Conservation (phyloP, 768 basidiomycete species). For the Termitomyces sp. region DNA sequence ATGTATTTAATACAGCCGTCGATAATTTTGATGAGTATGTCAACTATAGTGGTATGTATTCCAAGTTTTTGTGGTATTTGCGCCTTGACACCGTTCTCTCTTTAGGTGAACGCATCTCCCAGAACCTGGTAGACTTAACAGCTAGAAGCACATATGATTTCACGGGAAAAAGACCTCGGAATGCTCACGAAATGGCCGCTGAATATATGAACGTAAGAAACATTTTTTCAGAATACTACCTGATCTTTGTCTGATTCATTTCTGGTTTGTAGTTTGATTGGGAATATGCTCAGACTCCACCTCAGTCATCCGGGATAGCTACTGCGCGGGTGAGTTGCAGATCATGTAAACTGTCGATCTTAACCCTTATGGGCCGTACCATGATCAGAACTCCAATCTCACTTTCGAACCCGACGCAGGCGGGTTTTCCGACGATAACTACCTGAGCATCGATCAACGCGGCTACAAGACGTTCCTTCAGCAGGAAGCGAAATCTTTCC, state of each 20-base stretch:
- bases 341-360: too few relatives aligned
- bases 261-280: conserved; percentile 31
- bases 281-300: conserved; percentile 57
- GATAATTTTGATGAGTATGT: conserved; percentile 23
- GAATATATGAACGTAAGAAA: conserved; percentile 53
- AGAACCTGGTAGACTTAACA: conserved; percentile 9
- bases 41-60: conserved; percentile 35
- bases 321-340: conserved; percentile 34
- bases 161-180: conserved; percentile 21
- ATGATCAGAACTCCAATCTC: conserved; percentile 59
- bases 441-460: conserved; percentile 54
- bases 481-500: conserved; percentile 51
- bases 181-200: conserved; percentile 42
- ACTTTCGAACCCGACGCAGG: conserved; percentile 47
- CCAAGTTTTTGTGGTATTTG: background rate
- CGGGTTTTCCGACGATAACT: conserved; percentile 47
- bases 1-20: conserved; percentile 34
- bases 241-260: too few relatives aligned
- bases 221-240: too few relatives aligned
- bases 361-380: too few relatives aligned
- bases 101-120: conserved; percentile 41
- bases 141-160: too few relatives aligned
- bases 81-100: background rate
- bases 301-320: conserved; percentile 47
- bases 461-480: conserved; percentile 57